Evolutionary conservation across 176 grass and related monocot species (phyloP), one percentile per base, ranked within the genome.

Genomic region (Hordeum vulgare): DNA sequence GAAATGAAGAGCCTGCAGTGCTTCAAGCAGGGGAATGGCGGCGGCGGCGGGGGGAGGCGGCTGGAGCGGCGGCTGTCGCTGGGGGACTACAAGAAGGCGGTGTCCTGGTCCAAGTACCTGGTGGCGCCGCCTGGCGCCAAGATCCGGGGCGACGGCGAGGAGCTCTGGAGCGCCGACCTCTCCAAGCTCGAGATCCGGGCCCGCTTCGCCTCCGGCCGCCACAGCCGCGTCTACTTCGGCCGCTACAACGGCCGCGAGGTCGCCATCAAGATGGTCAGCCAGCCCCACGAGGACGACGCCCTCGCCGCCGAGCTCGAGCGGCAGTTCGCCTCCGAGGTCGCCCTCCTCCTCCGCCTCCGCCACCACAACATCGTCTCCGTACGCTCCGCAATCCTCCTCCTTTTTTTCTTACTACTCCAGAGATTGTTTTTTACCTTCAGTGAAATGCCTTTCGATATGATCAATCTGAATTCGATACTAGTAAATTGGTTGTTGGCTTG

Each of bases 81-180:
- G 20, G 87, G 93, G n/a, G 96, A 99, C 12, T 99, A 96, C 86
- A 93, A 88, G 81, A 90, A 88, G 88, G 91, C 96, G 0, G 85
- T 99, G 54, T 99, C 96, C 5, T 99, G 96, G 96, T 99, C 96
- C 73, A 96, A 99, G 70, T 96, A 99, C 85, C 90, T 99, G 37
- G 84, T 96, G n/a, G 92, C 91, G 1, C 94, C 91, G 37, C 94
- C 96, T 21, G 96, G 96, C 9, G 96, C 75, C 39, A 92, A 85
- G 78, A 99, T 99, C 65, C 92, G 90, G 6, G 91, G 87, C n/a
- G 85, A 80, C 72, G 62, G 74, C 35, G 89, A 99, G 87, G 91
- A 99, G 63, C 61, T 86, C 79, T 99, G 96, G 96, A 99, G 93
- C 80, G 93, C 93, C 7, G 96, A 99, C 83, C 92, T 99, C 83